A percentile compares a stretch with the other conserved stretches of the same genome.
These are phyloP conservation scores for Inga oerstediana DNA, from an alignment of 306 rosid genomes.

Conservation along the genomic window DNA sequence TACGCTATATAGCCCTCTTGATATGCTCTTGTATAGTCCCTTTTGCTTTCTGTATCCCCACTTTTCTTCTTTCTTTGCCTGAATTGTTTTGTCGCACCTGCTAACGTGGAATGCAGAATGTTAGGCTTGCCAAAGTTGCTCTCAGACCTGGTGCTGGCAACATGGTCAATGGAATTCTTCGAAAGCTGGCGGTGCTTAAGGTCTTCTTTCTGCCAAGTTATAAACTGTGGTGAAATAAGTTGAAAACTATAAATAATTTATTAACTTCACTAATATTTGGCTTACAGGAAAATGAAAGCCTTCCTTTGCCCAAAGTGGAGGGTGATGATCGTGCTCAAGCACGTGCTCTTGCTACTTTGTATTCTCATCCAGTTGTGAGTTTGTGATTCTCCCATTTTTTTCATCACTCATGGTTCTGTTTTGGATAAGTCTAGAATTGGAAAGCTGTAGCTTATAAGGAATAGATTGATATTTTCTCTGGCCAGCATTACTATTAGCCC, in stretches of 20 bases:
- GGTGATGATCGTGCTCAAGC: conserved; percentile 88
- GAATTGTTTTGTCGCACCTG: not conserved
- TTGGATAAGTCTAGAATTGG: conserved; percentile 12
- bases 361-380: conserved; percentile 92
- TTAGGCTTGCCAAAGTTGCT: conserved; percentile 83
- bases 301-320: conserved; percentile 84
- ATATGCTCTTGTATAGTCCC: not conserved
- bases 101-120: conserved; percentile 62
- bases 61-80: not conserved
- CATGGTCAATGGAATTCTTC: conserved; percentile 87
- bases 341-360: conserved; percentile 78
- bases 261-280: conserved; percentile 36
- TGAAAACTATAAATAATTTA: not conserved
- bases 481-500: not conserved
- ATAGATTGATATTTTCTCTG: not conserved
- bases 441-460: not conserved
- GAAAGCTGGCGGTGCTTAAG: conserved; percentile 75
- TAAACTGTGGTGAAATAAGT: not conserved
- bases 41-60: not conserved
- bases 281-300: conserved; percentile 62
- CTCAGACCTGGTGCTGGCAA: conserved; percentile 94
- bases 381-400: conserved; percentile 8
- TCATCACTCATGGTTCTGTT: conserved; percentile 6
- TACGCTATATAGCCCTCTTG: not conserved
- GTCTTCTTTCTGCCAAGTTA: conserved; percentile 41